Evolutionary conservation across 805 yeast genomes (phyloP), one percentile per base, ranked within the genome.

Genomic region (Spathaspora sp.): DNA sequence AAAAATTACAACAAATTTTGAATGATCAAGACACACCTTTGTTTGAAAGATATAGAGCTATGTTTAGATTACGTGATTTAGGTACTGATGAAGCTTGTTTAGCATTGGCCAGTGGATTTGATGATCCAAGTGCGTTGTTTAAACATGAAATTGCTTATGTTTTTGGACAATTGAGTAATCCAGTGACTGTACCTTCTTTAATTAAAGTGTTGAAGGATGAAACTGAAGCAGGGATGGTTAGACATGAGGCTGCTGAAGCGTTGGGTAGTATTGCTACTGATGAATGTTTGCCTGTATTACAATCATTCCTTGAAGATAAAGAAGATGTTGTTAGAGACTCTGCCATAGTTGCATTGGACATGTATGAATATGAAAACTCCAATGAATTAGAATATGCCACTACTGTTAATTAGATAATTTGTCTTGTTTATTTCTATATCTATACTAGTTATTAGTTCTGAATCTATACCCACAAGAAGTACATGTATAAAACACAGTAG

Each of bases 211-310:
- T 96, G 60, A 83, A 83, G 60, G 82, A 89, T 68, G 81, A 78
- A 53, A 64, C 71, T 14, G 97, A 94, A 75, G 98, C 96, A 49
- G 96, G 96, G 57, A 94, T 94, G 99, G 99, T 96, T 32, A 87
- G 99, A 74, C 99, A 94, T 67, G 99, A 94, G 75, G 99, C 98
- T 52, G 99, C 98, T 23, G 99, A 94, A 74, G 99, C 99, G 23
- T 79, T 96, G 61, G 99, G 99, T 26, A 82, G 96, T 28, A 94
- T 94, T 66, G 98, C 97, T 26, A 89, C 97, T 9, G 97, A 89
- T 62, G 97, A 93, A 53, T 96, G 93, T 39, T 78, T 93, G 57
- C 97, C 97, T 14, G 86, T 94, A 35, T 81, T 96, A 64, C 80
- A 87, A 67, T 75, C 83, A 44, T 88, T 88, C 68, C 79, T 92